Percentiles rank a stretch among this genome's conserved stretches.
These are phyloP conservation scores for Russula sp. DNA, from an alignment of 768 basidiomycete species.

Conservation along the genomic window DNA sequence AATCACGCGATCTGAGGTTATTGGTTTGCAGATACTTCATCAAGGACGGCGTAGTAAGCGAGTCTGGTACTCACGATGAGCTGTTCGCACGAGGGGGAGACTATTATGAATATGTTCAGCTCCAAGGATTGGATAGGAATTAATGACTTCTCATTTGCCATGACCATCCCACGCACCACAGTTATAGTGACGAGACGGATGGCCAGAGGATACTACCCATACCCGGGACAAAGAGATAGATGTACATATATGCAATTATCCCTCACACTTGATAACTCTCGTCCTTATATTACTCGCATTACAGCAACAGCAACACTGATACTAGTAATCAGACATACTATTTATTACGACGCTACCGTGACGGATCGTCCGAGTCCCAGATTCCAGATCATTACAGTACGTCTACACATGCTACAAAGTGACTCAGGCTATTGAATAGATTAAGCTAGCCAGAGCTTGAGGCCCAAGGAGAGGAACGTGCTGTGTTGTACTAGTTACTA, in stretches of 20 bases:
- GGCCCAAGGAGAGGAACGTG: no score
- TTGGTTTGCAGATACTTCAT: constrained; percentile 20
- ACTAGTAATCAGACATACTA: no score
- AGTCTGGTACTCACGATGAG: constrained; percentile 25
- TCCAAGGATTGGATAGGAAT: constrained; percentile 19
- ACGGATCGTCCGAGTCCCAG: no score
- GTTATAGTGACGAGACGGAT: neutral
- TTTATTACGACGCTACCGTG: no score
- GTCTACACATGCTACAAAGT: no score
- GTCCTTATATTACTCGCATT: neutral
- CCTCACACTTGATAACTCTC: neutral
- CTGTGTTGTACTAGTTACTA: no score
- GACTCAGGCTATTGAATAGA: no score
- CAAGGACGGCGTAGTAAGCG: constrained; percentile 23
- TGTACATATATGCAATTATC: neutral
- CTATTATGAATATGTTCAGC: constrained; percentile 25
- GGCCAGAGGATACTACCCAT: neutral
- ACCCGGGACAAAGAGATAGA: neutral
- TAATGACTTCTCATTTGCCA: neutral
- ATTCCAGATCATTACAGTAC: no score
- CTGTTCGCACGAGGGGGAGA: constrained; percentile 17
- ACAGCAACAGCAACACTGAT: neutral
- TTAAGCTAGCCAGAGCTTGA: no score
- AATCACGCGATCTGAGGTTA: neutral
- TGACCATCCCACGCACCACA: neutral